Conservation (phyloP, 306 rosid genomes). For the Pterocarpus santalinus region DNA sequence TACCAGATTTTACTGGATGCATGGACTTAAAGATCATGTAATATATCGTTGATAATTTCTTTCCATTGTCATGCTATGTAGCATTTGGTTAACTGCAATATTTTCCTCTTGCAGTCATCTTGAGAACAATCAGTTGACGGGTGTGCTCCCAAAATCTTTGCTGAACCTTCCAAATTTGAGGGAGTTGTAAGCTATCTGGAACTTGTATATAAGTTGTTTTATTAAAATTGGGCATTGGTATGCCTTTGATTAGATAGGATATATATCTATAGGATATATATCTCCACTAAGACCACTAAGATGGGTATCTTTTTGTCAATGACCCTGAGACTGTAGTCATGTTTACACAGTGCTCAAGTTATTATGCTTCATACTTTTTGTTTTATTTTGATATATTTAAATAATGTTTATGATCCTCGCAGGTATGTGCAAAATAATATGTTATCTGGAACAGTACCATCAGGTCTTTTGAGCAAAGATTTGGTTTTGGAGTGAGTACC, state of each 20-base stretch:
- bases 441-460: constrained; percentile 84
- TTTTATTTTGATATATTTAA: constrained; percentile 22
- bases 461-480: constrained; percentile 65
- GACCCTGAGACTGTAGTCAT: neutral
- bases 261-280: neutral
- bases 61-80: constrained; percentile 22
- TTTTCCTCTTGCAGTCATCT: constrained; percentile 78
- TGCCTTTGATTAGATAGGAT: neutral
- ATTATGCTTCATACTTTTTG: constrained; percentile 7
- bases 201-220: constrained; percentile 32
- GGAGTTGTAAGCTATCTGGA: constrained; percentile 74
- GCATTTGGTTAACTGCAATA: constrained; percentile 49
- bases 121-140: constrained; percentile 85
- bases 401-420: constrained; percentile 51
- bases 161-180: constrained; percentile 76
- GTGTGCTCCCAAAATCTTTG: constrained; percentile 76
- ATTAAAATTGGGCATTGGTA: constrained; percentile 5
- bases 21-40: constrained; percentile 84
- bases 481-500: constrained; percentile 72
- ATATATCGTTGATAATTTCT: constrained; percentile 38
- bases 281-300: constrained; percentile 4
- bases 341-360: constrained; percentile 14
- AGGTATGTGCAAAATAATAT: constrained; percentile 88
- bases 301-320: neutral
- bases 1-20: constrained; percentile 89